Base-by-base conservation (phyloP, 2,329 filamentous ascomycete species). In the Epichloe bromicola region DNA sequence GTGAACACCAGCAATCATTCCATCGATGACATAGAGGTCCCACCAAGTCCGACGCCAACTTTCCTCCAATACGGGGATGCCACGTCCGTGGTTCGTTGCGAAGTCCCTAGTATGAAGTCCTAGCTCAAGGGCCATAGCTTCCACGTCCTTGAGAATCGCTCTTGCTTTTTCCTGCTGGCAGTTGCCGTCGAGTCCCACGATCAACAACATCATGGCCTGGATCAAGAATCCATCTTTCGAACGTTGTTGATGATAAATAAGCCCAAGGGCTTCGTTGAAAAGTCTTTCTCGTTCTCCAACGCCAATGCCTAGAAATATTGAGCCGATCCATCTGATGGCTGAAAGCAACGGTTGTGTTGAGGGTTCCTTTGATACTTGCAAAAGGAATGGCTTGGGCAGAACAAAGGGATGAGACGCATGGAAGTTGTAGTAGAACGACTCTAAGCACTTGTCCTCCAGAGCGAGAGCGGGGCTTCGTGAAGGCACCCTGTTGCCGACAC, bases 1-100 rank as follows among this genome's bases (percentile, higher is more conserved):
- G 57, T 86, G 86, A 57, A 95, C 82, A 3, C 86, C 87, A 5
- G 88, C 86, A 57, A 94, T 76, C 76, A 95, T 85, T 50, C 85
- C 87, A 63, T 95, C 88, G 14, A 88, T 78, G n/a, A 87, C 77
- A 61, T 84, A 91, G 4, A 81, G 63, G 55, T 81, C 88, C 90
- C 90, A 96, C 89, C 89, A 96, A 1, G 89, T 96, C 53, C 90
- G 76, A 17, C 88, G 79, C 79, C 88, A 85, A 63, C 84, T 87
- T 66, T 96, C 90, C 62, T 91, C 86, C 3, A 90, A 63, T 2
- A 88, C 72, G 0, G 79, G 73, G 53, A 85, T 79, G 5, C 80
- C 79, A 30, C 75, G 71, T 15, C 85, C 83, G 58, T 88, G 73
- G 5, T 74, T 66, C 0, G 74, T 67, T 1, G 88, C 83, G 63